Conservation (phyloP, 495 filamentous ascomycete genomes). For the Neurospora cerealis region DNA sequence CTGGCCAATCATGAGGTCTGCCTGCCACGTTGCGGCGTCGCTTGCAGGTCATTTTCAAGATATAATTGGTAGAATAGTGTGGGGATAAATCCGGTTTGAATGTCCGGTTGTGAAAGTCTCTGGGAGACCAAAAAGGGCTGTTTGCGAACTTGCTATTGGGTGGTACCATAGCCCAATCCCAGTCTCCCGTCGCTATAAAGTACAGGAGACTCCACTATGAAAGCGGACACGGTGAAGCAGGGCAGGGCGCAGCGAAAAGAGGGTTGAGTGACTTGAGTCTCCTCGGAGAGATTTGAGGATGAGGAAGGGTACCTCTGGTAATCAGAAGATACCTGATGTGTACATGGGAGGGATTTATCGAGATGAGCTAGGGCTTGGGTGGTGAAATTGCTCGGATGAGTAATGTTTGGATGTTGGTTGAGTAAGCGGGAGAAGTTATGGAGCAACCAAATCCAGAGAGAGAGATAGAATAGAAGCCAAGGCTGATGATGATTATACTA, state of each 20-base stretch:
- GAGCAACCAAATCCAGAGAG: not conserved
- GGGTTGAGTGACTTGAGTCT: not conserved
- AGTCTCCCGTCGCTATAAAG: not conserved
- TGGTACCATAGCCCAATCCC: not conserved
- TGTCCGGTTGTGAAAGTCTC: not conserved
- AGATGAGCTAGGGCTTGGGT: not conserved
- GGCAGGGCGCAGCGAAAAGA: not conserved
- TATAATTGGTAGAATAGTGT: too few species aligned
- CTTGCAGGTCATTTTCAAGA: too few species aligned
- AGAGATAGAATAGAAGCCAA: not conserved
- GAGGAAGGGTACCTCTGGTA: not conserved
- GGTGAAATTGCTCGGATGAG: not conserved
- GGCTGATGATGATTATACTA: not conserved
- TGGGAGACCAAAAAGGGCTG: not conserved
- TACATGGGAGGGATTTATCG: not conserved
- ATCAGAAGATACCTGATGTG: not conserved
- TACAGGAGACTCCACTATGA: not conserved
- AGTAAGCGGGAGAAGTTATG: not conserved
- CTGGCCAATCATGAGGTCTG: too few species aligned
- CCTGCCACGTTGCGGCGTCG: too few species aligned
- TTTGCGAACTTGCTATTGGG: not conserved
- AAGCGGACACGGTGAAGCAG: not conserved
- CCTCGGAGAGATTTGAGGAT: not conserved
- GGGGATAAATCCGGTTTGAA: not conserved
- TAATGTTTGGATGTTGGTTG: not conserved